Conservation (phyloP, 495 filamentous ascomycete species). For the Xylaria longipes region DNA sequence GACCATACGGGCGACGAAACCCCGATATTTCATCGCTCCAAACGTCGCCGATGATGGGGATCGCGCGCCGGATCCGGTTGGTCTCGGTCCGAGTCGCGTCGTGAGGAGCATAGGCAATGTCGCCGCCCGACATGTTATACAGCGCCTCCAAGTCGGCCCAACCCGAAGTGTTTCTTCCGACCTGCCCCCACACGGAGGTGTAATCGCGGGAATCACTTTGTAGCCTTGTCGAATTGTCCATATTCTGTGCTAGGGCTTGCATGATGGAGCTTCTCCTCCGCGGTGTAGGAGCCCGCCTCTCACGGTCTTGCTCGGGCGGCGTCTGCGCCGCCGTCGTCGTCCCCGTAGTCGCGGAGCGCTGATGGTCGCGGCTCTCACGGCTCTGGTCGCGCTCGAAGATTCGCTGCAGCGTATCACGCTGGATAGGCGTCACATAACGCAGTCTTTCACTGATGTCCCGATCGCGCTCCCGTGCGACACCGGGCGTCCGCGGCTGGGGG, state of each 20-base stretch:
- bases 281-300: conserved; percentile 34
- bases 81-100: conserved; percentile 31
- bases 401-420: conserved; percentile 37
- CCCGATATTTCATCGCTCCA: conserved; percentile 34
- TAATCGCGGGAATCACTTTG: conserved; percentile 32
- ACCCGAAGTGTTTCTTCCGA: conserved; percentile 31
- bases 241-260: conserved; percentile 34
- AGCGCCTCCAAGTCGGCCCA: conserved; percentile 45
- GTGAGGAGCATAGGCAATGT: conserved; percentile 3
- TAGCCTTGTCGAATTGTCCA: conserved; percentile 30
- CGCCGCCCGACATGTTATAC: conserved; percentile 38
- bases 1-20: conserved; percentile 32
- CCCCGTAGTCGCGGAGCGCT: conserved; percentile 26
- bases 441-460: conserved; percentile 22
- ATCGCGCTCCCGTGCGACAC: conserved; percentile 22
- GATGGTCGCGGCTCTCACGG: conserved; percentile 32
- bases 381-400: conserved; percentile 39
- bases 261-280: conserved; percentile 35
- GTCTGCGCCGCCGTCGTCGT: conserved; percentile 23
- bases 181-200: conserved; percentile 26
- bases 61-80: conserved; percentile 33
- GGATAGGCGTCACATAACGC: conserved; percentile 28
- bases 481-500: conserved; percentile 21
- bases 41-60: conserved; percentile 38
- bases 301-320: conserved; percentile 37